Evolutionary conservation across 2,329 filamentous ascomycete genomes (phyloP), one percentile per base, ranked within the genome.

Genomic region (Rhexocercosporidium sp.): DNA sequence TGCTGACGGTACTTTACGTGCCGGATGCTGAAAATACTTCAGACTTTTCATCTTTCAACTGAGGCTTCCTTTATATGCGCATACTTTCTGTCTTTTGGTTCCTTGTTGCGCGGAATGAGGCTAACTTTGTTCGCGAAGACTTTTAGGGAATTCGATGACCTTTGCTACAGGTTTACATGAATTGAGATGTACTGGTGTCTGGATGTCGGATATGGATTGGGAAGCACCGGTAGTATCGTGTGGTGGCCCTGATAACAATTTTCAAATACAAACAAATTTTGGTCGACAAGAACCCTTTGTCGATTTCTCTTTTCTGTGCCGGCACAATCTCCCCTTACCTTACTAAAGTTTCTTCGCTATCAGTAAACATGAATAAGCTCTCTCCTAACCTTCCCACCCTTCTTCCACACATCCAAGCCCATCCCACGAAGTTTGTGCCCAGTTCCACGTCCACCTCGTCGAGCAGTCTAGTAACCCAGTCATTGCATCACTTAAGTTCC

Each of bases 31-130:
- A 91, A 82, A 81, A 83, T 87, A 84, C 74, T 77, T 82, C 85
- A 86, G 88, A 86, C 89, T 92, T 92, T 92, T 92, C 90, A 92
- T 92, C 90, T 92, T 92, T 92, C 90, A 85, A 85, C 89, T 92
- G 90, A 92, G 81, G 80, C 81, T 47, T 60, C 44, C 29, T 12
- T 46, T 29, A n/a, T 12, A 22, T 51, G 12, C 34, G 31, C 20
- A 12, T 47, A 47, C 18, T 39, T 25, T 22, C 31, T 34, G 31
- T 39, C 20, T 37, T 39, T 39, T 27, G 20, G 16, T 25, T 25
- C 34, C 27, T n/a, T 16, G 14, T 31, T 47, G 31, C 5, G 8
- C 4, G 31, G 20, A 20, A 27, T 18, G 20, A 39, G n/a, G 54
- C 54, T 57, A 57, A 57, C 20, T 18, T 18, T 41, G 20, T 39